Conservation (phyloP, 495 filamentous ascomycete genomes). For the Jackrogersella multiformis region DNA sequence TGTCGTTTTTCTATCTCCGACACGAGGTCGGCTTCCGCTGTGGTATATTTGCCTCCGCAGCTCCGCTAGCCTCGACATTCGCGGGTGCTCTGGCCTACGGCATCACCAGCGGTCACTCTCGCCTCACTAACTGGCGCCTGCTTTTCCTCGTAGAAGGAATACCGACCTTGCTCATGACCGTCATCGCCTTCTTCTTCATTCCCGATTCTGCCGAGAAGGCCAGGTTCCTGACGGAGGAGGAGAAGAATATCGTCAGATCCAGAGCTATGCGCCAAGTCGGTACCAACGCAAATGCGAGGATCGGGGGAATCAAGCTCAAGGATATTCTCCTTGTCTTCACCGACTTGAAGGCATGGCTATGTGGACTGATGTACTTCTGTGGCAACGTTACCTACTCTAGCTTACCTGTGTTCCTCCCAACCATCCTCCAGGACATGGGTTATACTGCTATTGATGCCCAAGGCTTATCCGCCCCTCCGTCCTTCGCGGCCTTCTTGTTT, state of each 20-base stretch:
- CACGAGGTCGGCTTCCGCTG: conserved; percentile 77
- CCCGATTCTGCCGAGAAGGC: conserved; percentile 74
- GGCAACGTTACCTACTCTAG: conserved; percentile 72
- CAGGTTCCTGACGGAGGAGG: conserved; percentile 71
- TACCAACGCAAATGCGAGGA: conserved; percentile 52
- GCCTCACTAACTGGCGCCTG: conserved; percentile 76
- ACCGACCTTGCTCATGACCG: conserved; percentile 68
- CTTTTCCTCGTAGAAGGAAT: conserved; percentile 82
- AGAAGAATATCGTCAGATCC: conserved; percentile 71
- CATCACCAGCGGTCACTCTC: conserved; percentile 73
- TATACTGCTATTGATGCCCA: conserved; percentile 75
- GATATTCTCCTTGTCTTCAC: conserved; percentile 65
- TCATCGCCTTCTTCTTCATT: conserved; percentile 71
- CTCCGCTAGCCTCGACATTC: conserved; percentile 79
- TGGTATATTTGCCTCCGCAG: conserved; percentile 76
- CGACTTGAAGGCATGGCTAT: conserved; percentile 63
- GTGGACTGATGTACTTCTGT: conserved; percentile 55
- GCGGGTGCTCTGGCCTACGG: conserved; percentile 81
- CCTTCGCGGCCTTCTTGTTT: conserved; percentile 73
- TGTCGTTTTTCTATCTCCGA: conserved; percentile 82
- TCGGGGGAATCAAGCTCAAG: conserved; percentile 62
- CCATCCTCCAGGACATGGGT: conserved; percentile 79
- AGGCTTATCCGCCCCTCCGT: conserved; percentile 80
- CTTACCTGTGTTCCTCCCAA: conserved; percentile 82
- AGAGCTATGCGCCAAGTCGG: conserved; percentile 69